Conservation (phyloP, 441 rosid species). For the Jatropha multifida region DNA sequence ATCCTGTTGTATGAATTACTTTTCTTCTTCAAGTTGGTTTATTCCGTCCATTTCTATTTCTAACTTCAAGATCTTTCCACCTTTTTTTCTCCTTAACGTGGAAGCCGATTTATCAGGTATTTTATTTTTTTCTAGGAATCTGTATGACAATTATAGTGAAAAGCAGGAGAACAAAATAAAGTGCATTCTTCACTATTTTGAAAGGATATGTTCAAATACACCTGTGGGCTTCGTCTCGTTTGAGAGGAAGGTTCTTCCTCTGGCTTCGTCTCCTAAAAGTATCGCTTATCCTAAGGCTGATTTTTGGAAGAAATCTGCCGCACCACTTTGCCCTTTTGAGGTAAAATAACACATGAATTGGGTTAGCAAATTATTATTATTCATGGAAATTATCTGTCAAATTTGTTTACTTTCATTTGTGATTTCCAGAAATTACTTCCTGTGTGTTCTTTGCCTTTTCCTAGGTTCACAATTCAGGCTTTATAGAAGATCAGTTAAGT, state of each 20-base stretch:
- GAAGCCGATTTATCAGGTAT: slow-evolving; percentile 13
- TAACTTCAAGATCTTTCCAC: not conserved
- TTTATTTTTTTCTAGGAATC: slow-evolving; percentile 50
- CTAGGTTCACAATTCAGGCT: slow-evolving; percentile 61
- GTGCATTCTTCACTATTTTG: slow-evolving; percentile 80
- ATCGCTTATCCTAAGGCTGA: slow-evolving; percentile 49
- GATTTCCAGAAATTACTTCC: not conserved
- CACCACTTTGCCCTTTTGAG: slow-evolving; percentile 69
- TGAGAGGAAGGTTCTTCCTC: slow-evolving; percentile 76
- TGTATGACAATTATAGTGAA: slow-evolving; percentile 58
- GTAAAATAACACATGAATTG: slow-evolving; percentile 34
- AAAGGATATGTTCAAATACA: slow-evolving; percentile 55
- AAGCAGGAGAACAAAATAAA: slow-evolving; percentile 70
- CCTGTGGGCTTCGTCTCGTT: slow-evolving; percentile 73
- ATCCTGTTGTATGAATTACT: not conserved
- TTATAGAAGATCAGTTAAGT: slow-evolving; percentile 69
- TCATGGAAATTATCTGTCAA: not conserved
- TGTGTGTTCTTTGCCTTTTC: slow-evolving; percentile 7
- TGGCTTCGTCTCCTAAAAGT: slow-evolving; percentile 25
- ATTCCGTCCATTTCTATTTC: not conserved
- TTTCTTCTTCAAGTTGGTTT: slow-evolving; percentile 2
- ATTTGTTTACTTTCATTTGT: slow-evolving; percentile 4
- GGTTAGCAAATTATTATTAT: not conserved
- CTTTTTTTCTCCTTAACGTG: slow-evolving; percentile 10
- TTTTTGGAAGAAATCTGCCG: slow-evolving; percentile 66